These are phyloP conservation scores for Talaromyces liani DNA, from an alignment of 495 filamentous ascomycete genomes.

Conservation along the genomic window DNA sequence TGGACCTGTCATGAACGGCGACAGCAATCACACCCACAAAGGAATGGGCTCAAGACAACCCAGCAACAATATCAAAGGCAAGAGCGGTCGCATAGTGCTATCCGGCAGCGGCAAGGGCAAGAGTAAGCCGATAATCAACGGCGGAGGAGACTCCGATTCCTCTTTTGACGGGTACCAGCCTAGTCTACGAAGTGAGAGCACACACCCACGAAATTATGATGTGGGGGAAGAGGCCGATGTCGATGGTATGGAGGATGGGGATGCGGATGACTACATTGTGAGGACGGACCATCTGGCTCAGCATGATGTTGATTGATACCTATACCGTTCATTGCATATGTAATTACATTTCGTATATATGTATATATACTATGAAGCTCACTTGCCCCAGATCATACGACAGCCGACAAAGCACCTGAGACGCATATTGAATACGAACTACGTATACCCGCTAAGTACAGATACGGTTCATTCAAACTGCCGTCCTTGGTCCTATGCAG, in stretches of 20 bases:
- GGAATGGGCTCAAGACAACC: conserved; percentile 21
- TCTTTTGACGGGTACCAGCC: conserved; percentile 24
- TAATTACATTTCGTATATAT: not conserved
- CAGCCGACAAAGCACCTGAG: no score
- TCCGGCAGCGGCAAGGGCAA: conserved; percentile 43
- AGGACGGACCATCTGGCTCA: conserved; percentile 31
- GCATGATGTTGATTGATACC: not conserved
- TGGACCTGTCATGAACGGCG: conserved; percentile 15
- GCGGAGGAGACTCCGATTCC: conserved; percentile 29
- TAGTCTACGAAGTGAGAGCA: conserved; percentile 9
- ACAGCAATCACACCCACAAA: conserved; percentile 15
- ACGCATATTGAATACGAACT: no score
- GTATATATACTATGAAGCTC: not conserved
- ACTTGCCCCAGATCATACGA: not conserved
- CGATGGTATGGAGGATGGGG: conserved; percentile 31
- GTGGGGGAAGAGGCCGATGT: conserved; percentile 31
- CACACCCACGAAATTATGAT: conserved; percentile 13
- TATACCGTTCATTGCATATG: not conserved
- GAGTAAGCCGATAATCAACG: conserved; percentile 27
- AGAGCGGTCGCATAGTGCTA: conserved; percentile 27
- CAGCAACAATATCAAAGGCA: conserved; percentile 21
- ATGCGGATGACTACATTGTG: conserved; percentile 44
- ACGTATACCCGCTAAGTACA: no score
- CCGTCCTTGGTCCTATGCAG: no score
- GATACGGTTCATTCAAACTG: no score